Base-by-base conservation (phyloP, 2,329 filamentous ascomycete species). In the Eutypella sp. region DNA sequence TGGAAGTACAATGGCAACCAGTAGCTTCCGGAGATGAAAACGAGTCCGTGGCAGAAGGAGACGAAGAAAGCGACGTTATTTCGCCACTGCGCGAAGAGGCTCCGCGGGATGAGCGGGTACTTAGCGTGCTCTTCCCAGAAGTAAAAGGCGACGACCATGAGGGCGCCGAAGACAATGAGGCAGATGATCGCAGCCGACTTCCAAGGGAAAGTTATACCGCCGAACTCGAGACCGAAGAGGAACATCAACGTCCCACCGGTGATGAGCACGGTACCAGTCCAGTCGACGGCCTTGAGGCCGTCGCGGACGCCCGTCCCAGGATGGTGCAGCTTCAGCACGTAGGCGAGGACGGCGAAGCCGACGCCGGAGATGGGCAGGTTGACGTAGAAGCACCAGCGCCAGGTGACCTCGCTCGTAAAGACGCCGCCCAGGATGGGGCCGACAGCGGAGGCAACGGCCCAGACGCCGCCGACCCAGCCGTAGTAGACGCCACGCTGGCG, bases 1-100 rank as follows among this genome's bases (percentile, higher is more conserved):
- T 89, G 85, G 67, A 87, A 87, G 41, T 95, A 96, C 2, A 95
- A 75, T 0, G 89, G 89, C 4, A 95, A 73, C 68, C 87, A 95
- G 72, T 92, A 95, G 50, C 79, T 81, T 24, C 79, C 81, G 1
- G 84, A 79, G 58, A 92, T 89, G 71, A 92, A 92, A 52, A 86
- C 81, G 54, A 84, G 78, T 38, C 84, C 84, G 63, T 95, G 88
- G 50, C 79, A 75, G 67, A 89, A 89, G 54, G 82, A 84, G 37
- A 86, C 72, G 3, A 69, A 65, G 13, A 90, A 79, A 3, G 81
- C 73, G 8, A 85, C 81, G 24, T 85, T 59, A 61, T 87, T 90
- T 24, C 81, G 84, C 29, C 72, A 67, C 38, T 78, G 74, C 27
- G 71, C 72, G 69, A 95, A 93, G 13, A 95, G 70, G 0, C 76